Conservation (phyloP, 768 basidiomycete genomes). For the Xerocomellus intermedius region DNA sequence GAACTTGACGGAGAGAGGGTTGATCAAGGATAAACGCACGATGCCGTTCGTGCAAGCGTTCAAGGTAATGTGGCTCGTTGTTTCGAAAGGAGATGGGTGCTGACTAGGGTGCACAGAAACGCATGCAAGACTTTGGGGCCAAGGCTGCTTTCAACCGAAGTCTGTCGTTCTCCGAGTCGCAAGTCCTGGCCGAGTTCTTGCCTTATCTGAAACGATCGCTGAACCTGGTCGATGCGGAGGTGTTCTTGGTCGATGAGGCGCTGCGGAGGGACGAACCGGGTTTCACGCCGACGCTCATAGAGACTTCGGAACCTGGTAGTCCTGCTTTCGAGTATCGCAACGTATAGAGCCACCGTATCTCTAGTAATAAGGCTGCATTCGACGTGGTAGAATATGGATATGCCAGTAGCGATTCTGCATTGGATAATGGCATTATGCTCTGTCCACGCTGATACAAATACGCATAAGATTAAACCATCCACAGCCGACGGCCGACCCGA, state of each 20-base stretch:
- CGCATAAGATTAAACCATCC: slow-evolving; percentile 1
- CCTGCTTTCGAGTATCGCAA: slow-evolving; percentile 91
- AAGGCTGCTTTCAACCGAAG: slow-evolving; percentile 78
- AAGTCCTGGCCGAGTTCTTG: slow-evolving; percentile 65
- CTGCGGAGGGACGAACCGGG: slow-evolving; percentile 51
- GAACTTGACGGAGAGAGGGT: slow-evolving; percentile 61
- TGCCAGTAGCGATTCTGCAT: not conserved
- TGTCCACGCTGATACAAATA: slow-evolving; percentile 2
- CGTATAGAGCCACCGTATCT: slow-evolving; percentile 34
- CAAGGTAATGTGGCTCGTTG: slow-evolving; percentile 59
- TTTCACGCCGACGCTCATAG: slow-evolving; percentile 68
- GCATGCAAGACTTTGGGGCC: slow-evolving; percentile 72
- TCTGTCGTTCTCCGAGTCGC: slow-evolving; percentile 79
- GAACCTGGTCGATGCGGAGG: slow-evolving; percentile 66
- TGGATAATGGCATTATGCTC: too few species aligned
- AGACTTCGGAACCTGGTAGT: slow-evolving; percentile 81
- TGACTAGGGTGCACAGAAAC: slow-evolving; percentile 55
- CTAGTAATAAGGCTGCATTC: not conserved
- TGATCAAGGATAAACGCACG: slow-evolving; percentile 92
- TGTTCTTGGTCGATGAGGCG: slow-evolving; percentile 69
- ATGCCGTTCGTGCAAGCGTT: slow-evolving; percentile 95
- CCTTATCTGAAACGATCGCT: slow-evolving; percentile 82
- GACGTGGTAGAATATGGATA: not conserved
- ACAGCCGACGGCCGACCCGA: not conserved
- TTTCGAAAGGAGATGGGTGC: not conserved